phyloP scores from a whole-genome alignment of 208 protist species.

The Crithidia fasciculata region DNA sequence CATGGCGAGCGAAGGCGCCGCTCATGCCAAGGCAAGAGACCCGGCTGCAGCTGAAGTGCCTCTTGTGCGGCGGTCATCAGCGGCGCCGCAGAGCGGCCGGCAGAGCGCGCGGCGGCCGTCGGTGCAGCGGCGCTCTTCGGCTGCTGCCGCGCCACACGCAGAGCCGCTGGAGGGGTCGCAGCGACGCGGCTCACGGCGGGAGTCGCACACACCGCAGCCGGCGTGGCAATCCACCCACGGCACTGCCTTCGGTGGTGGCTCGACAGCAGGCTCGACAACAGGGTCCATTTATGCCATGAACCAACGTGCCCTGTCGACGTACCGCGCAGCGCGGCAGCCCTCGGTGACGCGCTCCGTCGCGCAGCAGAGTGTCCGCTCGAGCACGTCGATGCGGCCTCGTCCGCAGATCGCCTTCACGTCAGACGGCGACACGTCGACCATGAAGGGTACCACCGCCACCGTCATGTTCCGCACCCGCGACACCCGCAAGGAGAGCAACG shows the following conservation, averaged over 20 bases:
- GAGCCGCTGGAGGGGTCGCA: background rate
- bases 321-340: constrained; percentile 2
- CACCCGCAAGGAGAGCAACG: background rate
- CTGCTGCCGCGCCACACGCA: background rate
- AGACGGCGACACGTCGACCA: constrained; percentile 38
- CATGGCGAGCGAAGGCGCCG: background rate
- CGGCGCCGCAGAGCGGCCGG: background rate
- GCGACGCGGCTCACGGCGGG: background rate
- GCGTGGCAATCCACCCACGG: background rate
- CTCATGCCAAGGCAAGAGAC: background rate
- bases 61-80: background rate
- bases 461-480: constrained; percentile 47
- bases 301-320: constrained; percentile 9
- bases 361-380: constrained; percentile 38
- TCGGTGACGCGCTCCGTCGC: constrained; percentile 40
- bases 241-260: background rate
- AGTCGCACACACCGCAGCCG: background rate
- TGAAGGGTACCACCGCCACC: constrained; percentile 72
- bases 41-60: background rate
- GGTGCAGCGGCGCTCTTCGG: background rate
- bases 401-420: constrained; percentile 59
- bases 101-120: background rate
- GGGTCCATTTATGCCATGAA: constrained; percentile 3
- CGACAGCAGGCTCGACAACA: background rate
- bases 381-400: constrained; percentile 49